Base-by-base conservation (phyloP, 108 stramenopile species). In the Stephanodiscus triporus region DNA sequence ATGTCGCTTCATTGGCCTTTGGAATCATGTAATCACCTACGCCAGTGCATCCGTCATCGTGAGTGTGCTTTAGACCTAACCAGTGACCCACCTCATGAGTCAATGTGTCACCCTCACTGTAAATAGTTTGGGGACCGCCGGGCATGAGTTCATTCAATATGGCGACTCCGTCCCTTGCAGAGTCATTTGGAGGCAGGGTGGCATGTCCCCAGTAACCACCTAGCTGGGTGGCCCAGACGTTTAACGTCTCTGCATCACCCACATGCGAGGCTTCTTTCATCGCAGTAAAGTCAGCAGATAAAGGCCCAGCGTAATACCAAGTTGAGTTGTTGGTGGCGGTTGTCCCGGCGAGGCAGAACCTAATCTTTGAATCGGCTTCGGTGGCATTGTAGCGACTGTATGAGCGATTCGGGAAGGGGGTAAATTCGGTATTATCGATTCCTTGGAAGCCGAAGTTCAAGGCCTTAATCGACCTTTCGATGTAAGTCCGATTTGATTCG, bases 41-140 rank as follows among this genome's bases (percentile, higher is more conserved):
- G 2, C 61, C 61, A 19, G 2, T 22, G 34, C 61, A 62, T 17
- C 37, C 37, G 29, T 29, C 30, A 17, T 22, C 16, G 19, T 68
- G 68, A 4, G 66, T 67, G 17, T 75, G 73, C 6, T 43, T 48
- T 27, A 75, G 65, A 20, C 23, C 66, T 34, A 75, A 58, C 75
- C 75, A 76, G 45, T 76, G 75, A 2, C 75, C 75, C 26, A 72
- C 77, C 36, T 78, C 77, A 62, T 76, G 75, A 4, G 37, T 55
- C 37, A 76, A 38, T 4, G 68, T 69, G 26, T 76, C 66, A 17
- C 77, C 77, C 27, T 71, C 61, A 29, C 56, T 57, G 24, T 65
- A 72, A 0, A 16, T 6, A 14, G 0, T 45, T 4, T 10, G 8
- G 30, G 9, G 11, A 26, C 70, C 77, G 10, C 71, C 71, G 19